Percentiles rank a stretch among this genome's conserved stretches.
Conservation (phyloP, 2,329 filamentous ascomycete genomes). For the Alternaria ventricosa region DNA sequence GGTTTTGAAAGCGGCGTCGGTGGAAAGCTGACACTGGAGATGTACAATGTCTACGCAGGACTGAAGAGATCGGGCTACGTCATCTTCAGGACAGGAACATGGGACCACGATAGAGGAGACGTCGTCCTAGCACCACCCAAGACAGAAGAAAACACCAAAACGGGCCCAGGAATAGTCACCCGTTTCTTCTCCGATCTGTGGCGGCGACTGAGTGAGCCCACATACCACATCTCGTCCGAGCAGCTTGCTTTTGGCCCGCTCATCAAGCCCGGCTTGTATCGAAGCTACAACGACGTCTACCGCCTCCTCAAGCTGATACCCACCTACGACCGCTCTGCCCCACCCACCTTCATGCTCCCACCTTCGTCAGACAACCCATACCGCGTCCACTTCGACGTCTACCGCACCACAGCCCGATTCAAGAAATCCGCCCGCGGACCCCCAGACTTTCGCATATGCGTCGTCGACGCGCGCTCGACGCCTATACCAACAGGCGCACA, state of each 20-base stretch:
- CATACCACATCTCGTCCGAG: constrained; percentile 21
- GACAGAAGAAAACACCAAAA: constrained; percentile 4
- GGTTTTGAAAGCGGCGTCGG: constrained; percentile 66
- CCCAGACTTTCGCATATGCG: constrained; percentile 85
- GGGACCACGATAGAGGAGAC: constrained; percentile 39
- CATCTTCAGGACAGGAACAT: constrained; percentile 72
- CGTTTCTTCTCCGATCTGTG: constrained; percentile 47
- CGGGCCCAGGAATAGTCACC: constrained; percentile 33
- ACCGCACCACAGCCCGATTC: constrained; percentile 73
- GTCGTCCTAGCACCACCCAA: constrained; percentile 14
- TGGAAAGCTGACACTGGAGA: constrained; percentile 69
- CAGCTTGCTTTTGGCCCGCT: constrained; percentile 55
- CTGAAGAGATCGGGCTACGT: constrained; percentile 84
- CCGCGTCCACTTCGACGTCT: constrained; percentile 79
- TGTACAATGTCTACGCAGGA: constrained; percentile 87
- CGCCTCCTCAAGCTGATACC: constrained; percentile 75
- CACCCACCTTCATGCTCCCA: constrained; percentile 43
- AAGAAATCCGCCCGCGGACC: constrained; percentile 78
- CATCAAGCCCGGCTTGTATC: constrained; percentile 60
- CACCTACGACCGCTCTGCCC: constrained; percentile 66
- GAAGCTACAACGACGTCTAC: constrained; percentile 72
- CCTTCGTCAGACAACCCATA: constrained; percentile 62
- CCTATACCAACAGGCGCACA: constrained; percentile 76
- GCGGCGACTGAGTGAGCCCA: constrained; percentile 35
- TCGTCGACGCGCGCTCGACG: constrained; percentile 77